Conservation (phyloP, 2,329 filamentous ascomycete genomes). For the Fusarium lyarnte region DNA sequence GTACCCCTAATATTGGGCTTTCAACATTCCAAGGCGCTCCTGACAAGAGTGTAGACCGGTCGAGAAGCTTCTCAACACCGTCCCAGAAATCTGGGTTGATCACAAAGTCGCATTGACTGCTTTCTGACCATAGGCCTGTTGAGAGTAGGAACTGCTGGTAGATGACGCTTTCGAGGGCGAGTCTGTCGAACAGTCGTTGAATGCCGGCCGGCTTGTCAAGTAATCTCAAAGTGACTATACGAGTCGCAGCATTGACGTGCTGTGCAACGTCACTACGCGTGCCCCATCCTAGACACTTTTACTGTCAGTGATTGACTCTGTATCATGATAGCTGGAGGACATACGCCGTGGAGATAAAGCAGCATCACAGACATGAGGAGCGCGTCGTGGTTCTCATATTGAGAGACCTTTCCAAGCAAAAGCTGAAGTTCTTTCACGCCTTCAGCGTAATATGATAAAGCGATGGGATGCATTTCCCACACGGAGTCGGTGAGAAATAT, state of each 20-base stretch:
- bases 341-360: constrained; percentile 40
- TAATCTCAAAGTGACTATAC: constrained; percentile 28
- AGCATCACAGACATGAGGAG: constrained; percentile 42
- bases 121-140: constrained; percentile 38
- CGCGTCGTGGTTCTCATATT: constrained; percentile 34
- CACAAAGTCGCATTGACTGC: neutral
- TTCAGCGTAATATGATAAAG: constrained; percentile 37
- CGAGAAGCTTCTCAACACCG: constrained; percentile 23
- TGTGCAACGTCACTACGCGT: constrained; percentile 33
- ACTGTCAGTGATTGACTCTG: fast-evolving
- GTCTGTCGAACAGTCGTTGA: constrained; percentile 28
- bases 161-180: constrained; percentile 39
- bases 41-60: constrained; percentile 17
- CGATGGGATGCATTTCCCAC: constrained; percentile 32
- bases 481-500: constrained; percentile 31
- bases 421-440: constrained; percentile 30
- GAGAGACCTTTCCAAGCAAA: constrained; percentile 12
- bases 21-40: constrained; percentile 18
- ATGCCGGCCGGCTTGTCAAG: constrained; percentile 10
- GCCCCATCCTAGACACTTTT: constrained; percentile 31
- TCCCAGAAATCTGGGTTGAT: constrained; percentile 33
- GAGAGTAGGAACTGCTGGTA: constrained; percentile 36
- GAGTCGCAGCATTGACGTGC: constrained; percentile 35
- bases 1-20: constrained; percentile 39
- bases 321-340: neutral